Evolutionary conservation across 805 yeast genomes (phyloP), one percentile per base, ranked within the genome.

Genomic region (Yarrowia yakushimensis): DNA sequence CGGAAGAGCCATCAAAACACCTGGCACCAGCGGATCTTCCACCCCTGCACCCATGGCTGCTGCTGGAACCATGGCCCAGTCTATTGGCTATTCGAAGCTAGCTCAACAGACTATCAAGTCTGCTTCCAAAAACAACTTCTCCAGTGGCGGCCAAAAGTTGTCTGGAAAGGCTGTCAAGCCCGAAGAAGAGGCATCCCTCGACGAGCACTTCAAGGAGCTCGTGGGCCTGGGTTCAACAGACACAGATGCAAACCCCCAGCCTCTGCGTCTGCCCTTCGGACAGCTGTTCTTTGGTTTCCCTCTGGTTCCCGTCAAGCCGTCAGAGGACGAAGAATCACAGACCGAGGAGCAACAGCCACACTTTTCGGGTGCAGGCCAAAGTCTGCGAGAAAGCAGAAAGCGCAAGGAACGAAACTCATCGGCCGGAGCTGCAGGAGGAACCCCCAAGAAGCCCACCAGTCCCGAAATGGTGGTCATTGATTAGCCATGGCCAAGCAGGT

Each of bases 271-370:
- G 42, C 96, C 97, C 0, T 87, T 82, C 39, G 96, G 96, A 23
- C 93, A 90, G 73, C 78, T 94, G 13, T 94, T 94, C 71, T 92
- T 94, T 72, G 99, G 99, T 0, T 94, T 86, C 72, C 97, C 98
- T 0, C 82, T 87, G 5, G 78, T 79, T 18, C 81, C 77, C 0
- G 63, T 71, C 10, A 65, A 66, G 31, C 68, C 82, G 3, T 80
- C 79, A 25, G 76, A 73, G 25, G 76, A 69, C 8, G 81, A 75
- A 22, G 48, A 41, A n/a, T 12, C 22, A n/a, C 74, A 73, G 5
- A 76, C 70, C 1, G 77, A 73, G 8, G 69, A 66, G 9, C 50
- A 5, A n/a, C 46, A 65, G 31, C 63, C 67, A 12, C 69, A 71
- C 62, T 90, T 82, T 70, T 65, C 65, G 0, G 97, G 97, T 0